Evolutionary conservation across 371 early-diverging fungal genomes (phyloP).

Genomic region (Blakeslea trispora): DNA sequence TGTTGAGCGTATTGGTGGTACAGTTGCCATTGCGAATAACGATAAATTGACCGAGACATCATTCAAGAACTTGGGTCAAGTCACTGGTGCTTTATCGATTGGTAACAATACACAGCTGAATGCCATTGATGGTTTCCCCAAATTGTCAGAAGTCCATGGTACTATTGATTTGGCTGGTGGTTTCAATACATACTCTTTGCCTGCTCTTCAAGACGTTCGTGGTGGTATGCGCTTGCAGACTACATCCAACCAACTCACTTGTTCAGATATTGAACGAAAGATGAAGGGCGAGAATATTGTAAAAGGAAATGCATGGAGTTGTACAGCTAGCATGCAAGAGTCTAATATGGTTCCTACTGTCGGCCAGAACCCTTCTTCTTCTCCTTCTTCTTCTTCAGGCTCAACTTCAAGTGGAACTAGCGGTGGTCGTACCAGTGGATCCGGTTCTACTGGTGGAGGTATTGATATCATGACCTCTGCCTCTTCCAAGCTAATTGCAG

Average conservation of each 20-base stretch:
- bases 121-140: constrained; percentile 51
- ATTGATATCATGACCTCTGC: not conserved
- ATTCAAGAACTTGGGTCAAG: constrained; percentile 44
- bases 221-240: constrained; percentile 56
- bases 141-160: constrained; percentile 50
- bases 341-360: constrained; percentile 41
- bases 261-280: constrained; percentile 36
- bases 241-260: constrained; percentile 36
- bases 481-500: not conserved
- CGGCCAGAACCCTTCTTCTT: constrained; percentile 37
- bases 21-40: constrained; percentile 56
- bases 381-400: too few relatives aligned
- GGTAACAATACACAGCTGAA: constrained; percentile 59
- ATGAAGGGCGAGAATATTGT: constrained; percentile 43
- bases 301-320: constrained; percentile 50
- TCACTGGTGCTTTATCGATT: constrained; percentile 59
- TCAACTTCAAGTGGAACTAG: constrained; percentile 3
- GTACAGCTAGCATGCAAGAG: constrained; percentile 41
- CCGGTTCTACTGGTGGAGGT: not conserved
- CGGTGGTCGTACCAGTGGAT: not conserved
- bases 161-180: constrained; percentile 54
- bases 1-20: constrained; percentile 50
- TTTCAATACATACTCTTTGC: constrained; percentile 46
- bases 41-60: constrained; percentile 49
- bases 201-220: constrained; percentile 51